phyloP scores from a whole-genome alignment of 345 rosid species.

The Moringa oleifera region DNA sequence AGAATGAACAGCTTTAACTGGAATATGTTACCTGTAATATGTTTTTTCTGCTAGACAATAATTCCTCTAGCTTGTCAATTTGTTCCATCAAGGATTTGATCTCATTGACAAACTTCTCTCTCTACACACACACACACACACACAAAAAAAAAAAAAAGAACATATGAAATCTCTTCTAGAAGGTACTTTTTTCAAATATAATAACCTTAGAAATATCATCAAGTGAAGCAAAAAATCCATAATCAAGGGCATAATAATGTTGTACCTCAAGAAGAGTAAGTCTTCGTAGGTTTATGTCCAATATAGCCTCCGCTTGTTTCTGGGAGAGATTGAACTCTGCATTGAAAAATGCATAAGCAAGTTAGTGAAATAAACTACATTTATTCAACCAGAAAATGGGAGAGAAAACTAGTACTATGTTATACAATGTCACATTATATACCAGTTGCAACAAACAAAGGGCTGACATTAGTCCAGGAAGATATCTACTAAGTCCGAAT shows the following conservation, averaged over 20 bases:
- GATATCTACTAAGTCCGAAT: too few relatives aligned
- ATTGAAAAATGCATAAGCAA: constrained; percentile 4
- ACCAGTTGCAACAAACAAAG: not conserved
- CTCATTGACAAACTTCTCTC: constrained; percentile 72
- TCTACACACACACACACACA: too few relatives aligned
- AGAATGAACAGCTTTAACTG: constrained; percentile 4
- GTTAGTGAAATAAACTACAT: not conserved
- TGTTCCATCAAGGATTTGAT: constrained; percentile 57
- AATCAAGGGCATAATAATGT: not conserved
- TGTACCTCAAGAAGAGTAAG: constrained; percentile 80
- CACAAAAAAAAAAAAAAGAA: too few relatives aligned
- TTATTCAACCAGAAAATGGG: not conserved
- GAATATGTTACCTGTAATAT: constrained; percentile 58
- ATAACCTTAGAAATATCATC: not conserved
- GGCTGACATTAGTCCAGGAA: not conserved
- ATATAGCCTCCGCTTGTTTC: constrained; percentile 86
- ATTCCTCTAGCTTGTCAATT: constrained; percentile 62
- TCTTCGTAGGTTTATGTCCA: constrained; percentile 79
- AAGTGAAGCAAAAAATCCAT: not conserved
- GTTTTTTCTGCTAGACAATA: constrained; percentile 66
- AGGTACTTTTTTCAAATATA: constrained; percentile 4
- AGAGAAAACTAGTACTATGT: not conserved
- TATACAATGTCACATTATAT: not conserved
- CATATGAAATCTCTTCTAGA: constrained; percentile 6
- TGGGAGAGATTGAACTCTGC: constrained; percentile 74